Base-by-base conservation (phyloP, 176 grass and related monocot species). In the Pontederia paniculata region DNA sequence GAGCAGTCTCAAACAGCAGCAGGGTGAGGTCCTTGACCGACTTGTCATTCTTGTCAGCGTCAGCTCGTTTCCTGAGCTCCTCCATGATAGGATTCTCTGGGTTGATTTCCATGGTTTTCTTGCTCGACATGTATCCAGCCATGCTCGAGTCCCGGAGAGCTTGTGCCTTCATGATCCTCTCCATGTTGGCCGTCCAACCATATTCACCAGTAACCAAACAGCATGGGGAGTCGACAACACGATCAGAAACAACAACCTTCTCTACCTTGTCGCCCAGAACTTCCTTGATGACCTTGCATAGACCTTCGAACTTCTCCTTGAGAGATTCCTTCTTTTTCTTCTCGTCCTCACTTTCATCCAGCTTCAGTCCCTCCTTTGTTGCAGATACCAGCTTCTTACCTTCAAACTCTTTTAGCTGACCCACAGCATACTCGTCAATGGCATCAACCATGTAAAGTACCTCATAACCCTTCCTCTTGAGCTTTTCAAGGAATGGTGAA, bases 361-460 rank as follows among this genome's bases (percentile, higher is more conserved):
- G 42, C 17, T 62, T 46, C 42, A 62, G n/a, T 12, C 55, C 55
- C 22, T 62, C 59, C 43, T 62, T 62, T 62, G 43, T 62, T 14
- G 42, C 10, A 21, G 59, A 62, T 18, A 62, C 17, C 12, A 47
- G 43, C 9, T 62, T 62, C 59, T 62, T 62, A 5, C 59, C 42
- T 10, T 61, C 42, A 17, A 61, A 61, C 42, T 62, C 59, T 41
- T 45, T 62, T 41, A 62, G 15, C 18, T 62, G 59, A 15, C 59
- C 59, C 10, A 62, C 59, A 21, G n/a, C 59, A 46, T 62, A 23
- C 17, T 62, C 18, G 45, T 62, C 42, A 46, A 62, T 62, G 9
- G 59, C 59, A 62, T 62, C 59, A 62, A 61, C 42, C 58, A 61
- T 61, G 58, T 44, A 61, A 41, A 61, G 58, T 9, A 61, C 58